These are phyloP conservation scores for Nakaseomyces glabratus DNA, from an alignment of 1,139 yeast genomes.

Conservation along the genomic window DNA sequence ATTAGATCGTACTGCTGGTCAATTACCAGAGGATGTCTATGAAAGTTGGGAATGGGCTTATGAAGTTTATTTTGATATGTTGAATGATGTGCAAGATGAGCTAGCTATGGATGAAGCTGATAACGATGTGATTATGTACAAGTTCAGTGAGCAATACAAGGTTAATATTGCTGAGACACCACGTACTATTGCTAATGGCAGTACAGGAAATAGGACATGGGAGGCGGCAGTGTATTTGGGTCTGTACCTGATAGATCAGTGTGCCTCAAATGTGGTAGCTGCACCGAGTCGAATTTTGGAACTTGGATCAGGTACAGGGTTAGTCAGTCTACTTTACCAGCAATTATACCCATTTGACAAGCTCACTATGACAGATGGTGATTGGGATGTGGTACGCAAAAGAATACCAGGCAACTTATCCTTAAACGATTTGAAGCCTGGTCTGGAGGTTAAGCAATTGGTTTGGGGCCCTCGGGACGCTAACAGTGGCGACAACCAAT, in stretches of 20 bases:
- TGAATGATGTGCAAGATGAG: neutral
- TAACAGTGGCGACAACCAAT: conserved; percentile 31
- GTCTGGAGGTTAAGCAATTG: conserved; percentile 30
- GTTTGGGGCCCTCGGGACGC: conserved; percentile 56
- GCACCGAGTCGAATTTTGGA: conserved; percentile 41
- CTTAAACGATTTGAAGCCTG: conserved; percentile 35
- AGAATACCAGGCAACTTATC: conserved; percentile 37
- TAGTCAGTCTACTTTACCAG: conserved; percentile 49
- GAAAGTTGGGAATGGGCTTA: conserved; percentile 6
- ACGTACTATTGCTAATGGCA: conserved; percentile 54
- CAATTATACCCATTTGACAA: conserved; percentile 16
- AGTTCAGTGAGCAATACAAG: conserved; percentile 27
- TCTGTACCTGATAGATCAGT: conserved; percentile 34
- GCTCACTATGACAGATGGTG: conserved; percentile 70
- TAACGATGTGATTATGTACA: conserved; percentile 42
- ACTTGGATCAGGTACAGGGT: conserved; percentile 85
- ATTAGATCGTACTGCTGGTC: conserved; percentile 4
- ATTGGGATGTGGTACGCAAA: conserved; percentile 48
- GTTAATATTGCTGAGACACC: conserved; percentile 54
- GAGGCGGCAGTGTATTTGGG: conserved; percentile 76
- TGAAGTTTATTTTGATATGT: neutral
- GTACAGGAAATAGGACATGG: conserved; percentile 91
- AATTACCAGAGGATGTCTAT: neutral
- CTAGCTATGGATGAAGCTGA: conserved; percentile 15
- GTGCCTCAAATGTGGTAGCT: neutral